A percentile compares a stretch with the other conserved stretches of the same genome.
Conservation (phyloP, 1,139 yeast genomes). For the Zygosaccharomyces pseudobailii region DNA sequence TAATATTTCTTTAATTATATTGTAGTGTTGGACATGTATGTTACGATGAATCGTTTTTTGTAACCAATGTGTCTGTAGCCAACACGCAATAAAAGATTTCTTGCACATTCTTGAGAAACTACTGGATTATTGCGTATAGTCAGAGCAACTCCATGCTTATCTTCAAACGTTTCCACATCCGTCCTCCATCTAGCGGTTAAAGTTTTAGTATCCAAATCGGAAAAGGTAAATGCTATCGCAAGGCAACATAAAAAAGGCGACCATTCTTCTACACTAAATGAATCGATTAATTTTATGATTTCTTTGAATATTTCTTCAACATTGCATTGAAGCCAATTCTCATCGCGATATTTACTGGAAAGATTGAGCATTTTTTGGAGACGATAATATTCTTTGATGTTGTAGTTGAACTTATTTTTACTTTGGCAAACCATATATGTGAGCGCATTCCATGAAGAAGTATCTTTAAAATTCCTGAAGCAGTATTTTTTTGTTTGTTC, state of each 20-base stretch:
- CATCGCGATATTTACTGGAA: not conserved
- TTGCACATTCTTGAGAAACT: constrained; percentile 5
- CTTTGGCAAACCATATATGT: constrained; percentile 17
- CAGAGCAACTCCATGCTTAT: constrained; percentile 7
- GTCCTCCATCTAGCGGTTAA: constrained; percentile 15
- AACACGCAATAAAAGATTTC: constrained; percentile 9
- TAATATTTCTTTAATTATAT: not conserved
- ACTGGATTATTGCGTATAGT: constrained; percentile 15
- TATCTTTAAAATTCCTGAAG: constrained; percentile 37
- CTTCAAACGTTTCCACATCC: constrained; percentile 15
- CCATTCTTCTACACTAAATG: constrained; percentile 19
- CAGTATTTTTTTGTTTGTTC: constrained; percentile 33
- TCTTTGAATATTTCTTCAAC: constrained; percentile 4
- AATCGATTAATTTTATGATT: constrained; percentile 15
- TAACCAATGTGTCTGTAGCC: constrained; percentile 14
- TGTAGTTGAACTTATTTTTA: not conserved
- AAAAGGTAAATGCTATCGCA: constrained; percentile 3
- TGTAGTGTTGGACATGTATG: not conserved
- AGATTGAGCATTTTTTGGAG: constrained; percentile 1
- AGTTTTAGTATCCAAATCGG: not conserved
- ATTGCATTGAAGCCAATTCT: not conserved
- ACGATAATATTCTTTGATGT: constrained; percentile 4
- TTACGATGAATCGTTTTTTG: constrained; percentile 13
- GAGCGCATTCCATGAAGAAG: constrained; percentile 41
- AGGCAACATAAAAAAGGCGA: constrained; percentile 26